A percentile compares a stretch with the other conserved stretches of the same genome.
Evolutionary conservation across 306 rosid genomes (phyloP).

Genomic region (Citrullus colocynthis): DNA sequence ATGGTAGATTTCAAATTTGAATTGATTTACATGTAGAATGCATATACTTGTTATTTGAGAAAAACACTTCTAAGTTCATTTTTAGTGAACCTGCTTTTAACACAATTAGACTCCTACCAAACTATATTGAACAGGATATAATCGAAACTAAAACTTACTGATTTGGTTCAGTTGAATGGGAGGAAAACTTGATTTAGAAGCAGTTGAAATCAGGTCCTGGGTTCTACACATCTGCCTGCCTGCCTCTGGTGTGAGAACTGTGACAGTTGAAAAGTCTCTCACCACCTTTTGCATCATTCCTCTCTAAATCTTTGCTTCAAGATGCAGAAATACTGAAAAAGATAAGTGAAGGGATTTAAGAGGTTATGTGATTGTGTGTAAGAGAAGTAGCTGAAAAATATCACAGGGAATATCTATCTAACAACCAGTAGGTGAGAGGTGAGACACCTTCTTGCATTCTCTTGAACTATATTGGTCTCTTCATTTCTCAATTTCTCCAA

Average conservation of each 20-base stretch:
- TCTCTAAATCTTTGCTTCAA: slow-evolving; percentile 11
- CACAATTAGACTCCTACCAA: neutral
- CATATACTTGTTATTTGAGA: neutral
- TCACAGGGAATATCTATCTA: slow-evolving; percentile 11
- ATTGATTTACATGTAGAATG: neutral
- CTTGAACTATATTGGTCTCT: neutral
- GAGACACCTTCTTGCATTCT: neutral
- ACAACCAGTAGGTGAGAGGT: slow-evolving; percentile 17
- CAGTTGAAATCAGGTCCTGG: neutral
- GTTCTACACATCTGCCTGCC: neutral
- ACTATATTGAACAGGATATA: neutral
- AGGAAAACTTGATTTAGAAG: neutral
- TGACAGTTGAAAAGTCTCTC: slow-evolving; percentile 9
- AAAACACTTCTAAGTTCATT: too few species aligned
- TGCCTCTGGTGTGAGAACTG: neutral
- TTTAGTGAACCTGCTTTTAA: neutral
- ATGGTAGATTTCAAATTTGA: neutral
- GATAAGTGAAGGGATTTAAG: slow-evolving; percentile 6
- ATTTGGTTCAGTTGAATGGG: neutral
- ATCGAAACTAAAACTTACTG: neutral
- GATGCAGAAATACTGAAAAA: slow-evolving; percentile 10
- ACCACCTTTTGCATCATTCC: slow-evolving; percentile 9
- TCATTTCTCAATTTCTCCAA: neutral
- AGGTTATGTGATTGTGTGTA: slow-evolving; percentile 4
- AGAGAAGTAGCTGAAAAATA: slow-evolving; percentile 1